Evolutionary conservation across 495 filamentous ascomycete species (phyloP).

Genomic region (Hyaloscypha bicolor): DNA sequence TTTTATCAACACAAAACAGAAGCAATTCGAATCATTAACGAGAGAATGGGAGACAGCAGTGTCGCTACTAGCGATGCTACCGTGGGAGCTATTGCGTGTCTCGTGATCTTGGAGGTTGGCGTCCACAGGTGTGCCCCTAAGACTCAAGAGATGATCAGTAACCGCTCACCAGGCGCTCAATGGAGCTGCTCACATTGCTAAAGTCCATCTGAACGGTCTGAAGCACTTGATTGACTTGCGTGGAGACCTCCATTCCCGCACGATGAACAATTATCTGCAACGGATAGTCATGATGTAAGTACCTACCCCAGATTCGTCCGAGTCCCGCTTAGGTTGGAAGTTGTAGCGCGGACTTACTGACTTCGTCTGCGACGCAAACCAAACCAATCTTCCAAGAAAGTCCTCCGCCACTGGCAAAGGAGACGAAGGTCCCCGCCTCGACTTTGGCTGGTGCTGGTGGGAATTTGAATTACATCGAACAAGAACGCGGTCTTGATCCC

Average conservation of each 20-base stretch:
- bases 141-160: neutral
- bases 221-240: conserved; percentile 6
- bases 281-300: conserved; percentile 6
- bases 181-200: neutral
- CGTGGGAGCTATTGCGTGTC: conserved; percentile 5
- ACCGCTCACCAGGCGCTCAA: neutral
- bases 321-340: neutral
- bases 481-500: neutral
- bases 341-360: neutral
- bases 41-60: neutral
- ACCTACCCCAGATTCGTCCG: neutral
- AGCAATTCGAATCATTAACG: conserved; percentile 10
- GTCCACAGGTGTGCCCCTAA: neutral
- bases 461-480: neutral
- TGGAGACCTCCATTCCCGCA: neutral
- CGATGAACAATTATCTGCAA: conserved; percentile 1
- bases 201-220: conserved; percentile 1
- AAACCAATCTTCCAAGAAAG: neutral
- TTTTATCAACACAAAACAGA: conserved; percentile 13
- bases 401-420: neutral
- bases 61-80: conserved; percentile 1
- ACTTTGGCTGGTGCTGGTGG: neutral
- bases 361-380: neutral
- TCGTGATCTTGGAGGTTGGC: conserved; percentile 7
- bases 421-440: neutral